These are phyloP conservation scores for Populus simonii DNA, from an alignment of 345 rosid genomes.

Conservation along the genomic window DNA sequence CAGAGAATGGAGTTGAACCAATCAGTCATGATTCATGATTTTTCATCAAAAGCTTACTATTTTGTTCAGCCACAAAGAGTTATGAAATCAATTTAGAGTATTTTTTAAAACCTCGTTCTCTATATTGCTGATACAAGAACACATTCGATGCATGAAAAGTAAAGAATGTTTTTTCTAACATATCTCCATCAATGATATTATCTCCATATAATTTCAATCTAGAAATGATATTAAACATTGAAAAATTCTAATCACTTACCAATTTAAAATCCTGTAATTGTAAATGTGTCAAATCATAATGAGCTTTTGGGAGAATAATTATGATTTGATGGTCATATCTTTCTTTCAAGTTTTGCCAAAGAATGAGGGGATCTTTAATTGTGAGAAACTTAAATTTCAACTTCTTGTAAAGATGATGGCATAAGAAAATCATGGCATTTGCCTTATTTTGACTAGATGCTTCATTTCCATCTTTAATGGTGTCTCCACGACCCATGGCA, in stretches of 20 bases:
- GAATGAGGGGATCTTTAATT: not conserved
- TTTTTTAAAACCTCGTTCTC: not conserved
- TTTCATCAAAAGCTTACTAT: not conserved
- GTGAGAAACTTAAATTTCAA: not conserved
- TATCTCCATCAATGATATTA: not conserved
- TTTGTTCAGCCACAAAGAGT: not conserved
- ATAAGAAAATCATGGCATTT: not conserved
- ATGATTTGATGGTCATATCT: not conserved
- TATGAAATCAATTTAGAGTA: conserved; percentile 4
- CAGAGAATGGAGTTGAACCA: too few species aligned
- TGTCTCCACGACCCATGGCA: not conserved
- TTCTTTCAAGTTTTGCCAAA: not conserved
- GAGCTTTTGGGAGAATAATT: not conserved
- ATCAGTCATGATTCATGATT: not conserved
- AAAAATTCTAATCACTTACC: not conserved
- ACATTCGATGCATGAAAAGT: not conserved
- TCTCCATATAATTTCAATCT: not conserved
- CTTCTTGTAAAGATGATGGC: not conserved
- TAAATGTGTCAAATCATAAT: not conserved
- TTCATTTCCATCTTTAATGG: not conserved
- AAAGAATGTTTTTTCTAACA: not conserved
- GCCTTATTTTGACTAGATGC: not conserved
- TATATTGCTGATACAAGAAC: not conserved
- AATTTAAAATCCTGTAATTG: conserved; percentile 5
- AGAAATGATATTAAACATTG: not conserved